Evolutionary conservation across 169 alveolate genomes (phyloP), one percentile per base, ranked within the genome.

Genomic region (Plasmodium inui): DNA sequence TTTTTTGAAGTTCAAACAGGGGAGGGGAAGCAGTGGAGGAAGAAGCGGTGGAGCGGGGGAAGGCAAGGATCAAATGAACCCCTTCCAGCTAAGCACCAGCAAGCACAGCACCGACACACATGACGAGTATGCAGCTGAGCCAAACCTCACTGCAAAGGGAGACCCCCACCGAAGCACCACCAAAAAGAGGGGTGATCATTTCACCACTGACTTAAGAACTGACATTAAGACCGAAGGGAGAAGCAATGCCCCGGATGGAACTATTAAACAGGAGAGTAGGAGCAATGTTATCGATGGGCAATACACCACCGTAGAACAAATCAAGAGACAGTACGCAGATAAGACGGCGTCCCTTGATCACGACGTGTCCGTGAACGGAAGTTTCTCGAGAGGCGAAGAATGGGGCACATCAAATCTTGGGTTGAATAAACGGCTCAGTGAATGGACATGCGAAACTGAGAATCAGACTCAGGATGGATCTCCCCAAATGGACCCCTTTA

Each of bases 1-100:
- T 10, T 88, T 88, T 61, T 32, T 88, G 46, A 67, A 67, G 37
- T 26, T 67, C 76, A 19, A 67, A 61, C 74, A 61, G 1, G 53
- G 39, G n/a, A 28, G 34, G 22, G 7, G 8, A 2, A 46, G 9
- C 12, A 71, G 72, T 6, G 50, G 9, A 2, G 30, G 50, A 30
- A 5, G 8, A 1, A 46, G 9, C 17, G 76, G 37, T 2, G 57
- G 0, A 46, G 9, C 53, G 17, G 10, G 76, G 5, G 30, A 41
- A 7, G 37, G 57, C 9, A 19, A 67, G 30, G 37, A 67, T 5
- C 30, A 26, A 67, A 0, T 22, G n/a, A 28, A 26, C n/a, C 9
- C 76, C n/a, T 3, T 12, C 30, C n/a, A 26, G 7, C 76, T 26
- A 22, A 26, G 41, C 37, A 28, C 37, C 17, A 26, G 37, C 19